Percentiles rank a stretch among this genome's conserved stretches.
Conservation (phyloP, 768 basidiomycete genomes). For the Macrolepiota fuliginosa region DNA sequence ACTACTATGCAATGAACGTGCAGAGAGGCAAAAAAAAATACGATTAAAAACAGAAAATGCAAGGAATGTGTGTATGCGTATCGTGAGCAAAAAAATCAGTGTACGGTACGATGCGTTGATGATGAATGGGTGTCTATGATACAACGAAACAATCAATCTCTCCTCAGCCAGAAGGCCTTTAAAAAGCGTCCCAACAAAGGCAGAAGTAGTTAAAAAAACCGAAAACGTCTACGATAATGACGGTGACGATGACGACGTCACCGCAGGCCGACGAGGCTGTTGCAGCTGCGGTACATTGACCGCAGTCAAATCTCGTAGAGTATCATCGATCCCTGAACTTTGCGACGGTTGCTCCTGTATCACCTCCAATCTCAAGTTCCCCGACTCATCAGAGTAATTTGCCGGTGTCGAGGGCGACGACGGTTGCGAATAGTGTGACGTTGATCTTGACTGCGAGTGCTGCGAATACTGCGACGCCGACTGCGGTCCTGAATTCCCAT, state of each 20-base stretch:
- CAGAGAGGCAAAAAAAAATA: background rate
- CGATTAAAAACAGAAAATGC: background rate
- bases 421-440: constrained; percentile 3
- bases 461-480: constrained; percentile 10
- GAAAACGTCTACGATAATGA: background rate
- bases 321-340: constrained; percentile 10
- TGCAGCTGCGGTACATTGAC: background rate
- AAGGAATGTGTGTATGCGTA: constrained; percentile 7
- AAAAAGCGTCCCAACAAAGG: constrained; percentile 1
- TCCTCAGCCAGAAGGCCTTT: constrained; percentile 2
- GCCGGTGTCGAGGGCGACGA: constrained; percentile 11
- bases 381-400: constrained; percentile 2
- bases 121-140: constrained; percentile 2
- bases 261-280: background rate
- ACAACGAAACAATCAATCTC: constrained; percentile 4
- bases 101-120: background rate
- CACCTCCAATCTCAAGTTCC: background rate
- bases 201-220: background rate
- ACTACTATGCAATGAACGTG: constrained; percentile 5
- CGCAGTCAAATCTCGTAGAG: background rate
- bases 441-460: background rate
- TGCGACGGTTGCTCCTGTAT: constrained; percentile 9
- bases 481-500: constrained; percentile 6
- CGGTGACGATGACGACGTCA: background rate
- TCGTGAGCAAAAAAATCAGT: background rate